phyloP scores from a whole-genome alignment of 208 protist genomes.

The Leishmania tarentolae region DNA sequence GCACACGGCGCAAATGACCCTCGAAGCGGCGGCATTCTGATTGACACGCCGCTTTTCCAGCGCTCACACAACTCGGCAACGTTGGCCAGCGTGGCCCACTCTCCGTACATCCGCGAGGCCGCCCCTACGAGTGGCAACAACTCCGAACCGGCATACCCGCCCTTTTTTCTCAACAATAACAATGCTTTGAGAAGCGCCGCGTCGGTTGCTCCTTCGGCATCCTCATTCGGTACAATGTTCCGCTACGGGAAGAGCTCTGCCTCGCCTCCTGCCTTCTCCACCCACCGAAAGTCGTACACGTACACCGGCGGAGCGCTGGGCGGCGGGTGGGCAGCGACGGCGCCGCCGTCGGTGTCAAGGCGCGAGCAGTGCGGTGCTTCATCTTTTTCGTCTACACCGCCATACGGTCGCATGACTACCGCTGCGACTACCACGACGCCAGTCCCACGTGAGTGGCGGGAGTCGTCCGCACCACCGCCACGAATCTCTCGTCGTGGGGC shows the following conservation, averaged over 20 bases:
- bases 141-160: background rate
- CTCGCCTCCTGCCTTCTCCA: background rate
- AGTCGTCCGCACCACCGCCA: conserved; percentile 1
- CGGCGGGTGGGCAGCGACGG: background rate
- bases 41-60: background rate
- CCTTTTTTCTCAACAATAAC: background rate
- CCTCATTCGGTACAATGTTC: conserved; percentile 2
- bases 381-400: background rate
- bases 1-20: background rate
- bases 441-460: conserved; percentile 13
- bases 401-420: background rate
- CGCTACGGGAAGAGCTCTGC: conserved; percentile 11
- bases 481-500: background rate
- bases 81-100: background rate
- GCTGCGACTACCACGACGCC: too few species aligned
- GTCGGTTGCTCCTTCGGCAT: background rate
- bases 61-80: background rate
- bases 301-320: background rate
- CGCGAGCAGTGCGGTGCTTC: background rate
- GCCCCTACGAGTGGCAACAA: background rate
- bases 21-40: background rate
- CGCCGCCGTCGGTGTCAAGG: background rate
- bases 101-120: background rate
- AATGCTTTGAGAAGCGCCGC: background rate
- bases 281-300: background rate